These are phyloP conservation scores for Botryosphaeria dothidea DNA, from an alignment of 2,329 filamentous ascomycete species.

Conservation along the genomic window DNA sequence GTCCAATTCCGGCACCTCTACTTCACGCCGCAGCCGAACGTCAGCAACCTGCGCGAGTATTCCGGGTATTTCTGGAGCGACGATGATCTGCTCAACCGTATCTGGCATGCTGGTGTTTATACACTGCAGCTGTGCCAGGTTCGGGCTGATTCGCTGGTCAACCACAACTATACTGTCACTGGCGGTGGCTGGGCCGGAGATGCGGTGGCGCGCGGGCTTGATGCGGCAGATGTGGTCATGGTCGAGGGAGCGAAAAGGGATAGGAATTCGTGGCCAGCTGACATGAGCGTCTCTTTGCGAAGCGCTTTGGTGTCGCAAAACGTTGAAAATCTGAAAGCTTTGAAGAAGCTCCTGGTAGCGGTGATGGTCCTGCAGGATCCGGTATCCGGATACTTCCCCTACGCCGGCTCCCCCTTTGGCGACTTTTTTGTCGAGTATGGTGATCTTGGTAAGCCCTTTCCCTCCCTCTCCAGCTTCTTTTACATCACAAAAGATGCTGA, in stretches of 20 bases:
- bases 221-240: constrained; percentile 36
- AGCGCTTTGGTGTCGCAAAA: constrained; percentile 43
- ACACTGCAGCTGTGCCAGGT: constrained; percentile 52
- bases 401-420: constrained; percentile 40
- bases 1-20: neutral
- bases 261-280: constrained; percentile 46
- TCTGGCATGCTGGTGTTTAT: constrained; percentile 56
- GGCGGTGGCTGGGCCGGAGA: constrained; percentile 33
- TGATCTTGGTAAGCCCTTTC: neutral
- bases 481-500: neutral
- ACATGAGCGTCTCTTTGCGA: constrained; percentile 48
- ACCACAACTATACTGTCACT: neutral
- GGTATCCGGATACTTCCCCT: constrained; percentile 31
- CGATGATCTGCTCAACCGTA: constrained; percentile 37
- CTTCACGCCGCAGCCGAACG: constrained; percentile 25
- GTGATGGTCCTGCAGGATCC: neutral
- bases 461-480: neutral
- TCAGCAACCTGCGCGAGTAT: constrained; percentile 36
- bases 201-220: constrained; percentile 30
- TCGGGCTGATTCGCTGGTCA: neutral
- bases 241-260: constrained; percentile 45
- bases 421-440: neutral
- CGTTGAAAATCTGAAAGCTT: constrained; percentile 42
- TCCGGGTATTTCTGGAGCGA: constrained; percentile 38
- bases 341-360: neutral